phyloP scores from a whole-genome alignment of 2,329 filamentous ascomycete species.

The Thelonectria blattea region DNA sequence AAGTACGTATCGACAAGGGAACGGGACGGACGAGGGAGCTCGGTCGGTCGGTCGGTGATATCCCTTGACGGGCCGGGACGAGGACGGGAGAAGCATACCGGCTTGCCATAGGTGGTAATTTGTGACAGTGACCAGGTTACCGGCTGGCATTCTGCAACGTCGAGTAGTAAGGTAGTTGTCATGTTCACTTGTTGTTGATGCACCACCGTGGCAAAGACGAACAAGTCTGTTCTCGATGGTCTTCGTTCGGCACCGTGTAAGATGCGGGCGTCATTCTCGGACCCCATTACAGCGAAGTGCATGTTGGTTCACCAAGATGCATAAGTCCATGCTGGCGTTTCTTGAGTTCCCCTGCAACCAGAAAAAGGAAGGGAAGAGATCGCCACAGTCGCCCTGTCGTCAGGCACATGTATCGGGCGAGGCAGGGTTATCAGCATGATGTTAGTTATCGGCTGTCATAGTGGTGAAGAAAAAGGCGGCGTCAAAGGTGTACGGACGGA shows the following conservation, averaged over 20 bases:
- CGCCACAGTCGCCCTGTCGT: conserved; percentile 8
- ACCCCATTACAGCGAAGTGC: conserved; percentile 13
- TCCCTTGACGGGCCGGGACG: background rate
- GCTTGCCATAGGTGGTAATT: no score
- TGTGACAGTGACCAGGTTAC: no score
- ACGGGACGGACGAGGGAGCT: background rate
- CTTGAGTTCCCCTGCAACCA: background rate
- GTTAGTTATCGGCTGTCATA: background rate
- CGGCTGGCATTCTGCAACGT: no score
- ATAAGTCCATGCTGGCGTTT: background rate
- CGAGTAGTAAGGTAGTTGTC: no score
- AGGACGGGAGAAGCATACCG: background rate
- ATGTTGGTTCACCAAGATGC: conserved; percentile 17
- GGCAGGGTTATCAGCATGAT: background rate
- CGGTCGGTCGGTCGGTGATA: conserved; percentile 11
- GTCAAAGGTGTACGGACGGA: conserved; percentile 1
- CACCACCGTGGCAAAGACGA: background rate
- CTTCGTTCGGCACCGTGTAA: conserved; percentile 1
- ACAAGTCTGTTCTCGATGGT: background rate
- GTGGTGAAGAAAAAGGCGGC: background rate
- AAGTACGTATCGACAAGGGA: conserved; percentile 3
- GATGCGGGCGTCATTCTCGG: conserved; percentile 16
- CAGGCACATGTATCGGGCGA: conserved; percentile 15
- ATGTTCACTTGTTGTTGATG: no score
- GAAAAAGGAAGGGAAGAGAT: conserved; percentile 21